Evolutionary conservation across 441 rosid species (phyloP).

Genomic region (Breynia disticha): DNA sequence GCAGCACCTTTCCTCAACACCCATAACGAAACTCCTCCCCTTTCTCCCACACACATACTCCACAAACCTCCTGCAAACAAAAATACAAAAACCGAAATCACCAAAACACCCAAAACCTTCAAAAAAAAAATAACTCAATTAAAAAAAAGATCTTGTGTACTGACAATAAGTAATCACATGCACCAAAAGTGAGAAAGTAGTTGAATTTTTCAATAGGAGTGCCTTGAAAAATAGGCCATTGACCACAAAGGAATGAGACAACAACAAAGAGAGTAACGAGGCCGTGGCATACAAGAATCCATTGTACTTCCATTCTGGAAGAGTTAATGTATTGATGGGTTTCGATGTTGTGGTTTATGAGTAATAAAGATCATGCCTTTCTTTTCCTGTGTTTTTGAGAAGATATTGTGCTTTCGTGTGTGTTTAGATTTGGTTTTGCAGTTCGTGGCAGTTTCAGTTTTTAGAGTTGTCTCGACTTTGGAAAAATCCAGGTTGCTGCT

Average conservation of each 20-base stretch:
- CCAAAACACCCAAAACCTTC: conserved; percentile 2
- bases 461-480: too few relatives aligned
- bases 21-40: conserved; percentile 42
- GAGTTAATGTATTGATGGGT: not conserved
- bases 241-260: conserved; percentile 86
- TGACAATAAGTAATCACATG: conserved; percentile 71
- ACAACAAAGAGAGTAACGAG: conserved; percentile 44
- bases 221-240: conserved; percentile 83
- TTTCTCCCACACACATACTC: conserved; percentile 52
- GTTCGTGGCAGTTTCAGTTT: too few relatives aligned
- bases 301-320: conserved; percentile 42
- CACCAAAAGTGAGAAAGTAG: conserved; percentile 75
- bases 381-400: too few relatives aligned
- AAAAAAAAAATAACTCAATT: not conserved
- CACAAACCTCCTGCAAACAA: conserved; percentile 36
- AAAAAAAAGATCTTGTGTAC: not conserved
- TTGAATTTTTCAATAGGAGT: conserved; percentile 71
- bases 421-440: too few relatives aligned
- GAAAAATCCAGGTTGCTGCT: too few relatives aligned
- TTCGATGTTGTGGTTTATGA: too few relatives aligned
- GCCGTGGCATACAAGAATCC: conserved; percentile 72
- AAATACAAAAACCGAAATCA: not conserved
- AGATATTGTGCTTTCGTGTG: too few relatives aligned
- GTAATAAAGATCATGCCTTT: too few relatives aligned
- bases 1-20: conserved; percentile 60